These are phyloP conservation scores for Saccharum officinarum DNA, from an alignment of 176 grass and related monocot species.

Conservation along the genomic window DNA sequence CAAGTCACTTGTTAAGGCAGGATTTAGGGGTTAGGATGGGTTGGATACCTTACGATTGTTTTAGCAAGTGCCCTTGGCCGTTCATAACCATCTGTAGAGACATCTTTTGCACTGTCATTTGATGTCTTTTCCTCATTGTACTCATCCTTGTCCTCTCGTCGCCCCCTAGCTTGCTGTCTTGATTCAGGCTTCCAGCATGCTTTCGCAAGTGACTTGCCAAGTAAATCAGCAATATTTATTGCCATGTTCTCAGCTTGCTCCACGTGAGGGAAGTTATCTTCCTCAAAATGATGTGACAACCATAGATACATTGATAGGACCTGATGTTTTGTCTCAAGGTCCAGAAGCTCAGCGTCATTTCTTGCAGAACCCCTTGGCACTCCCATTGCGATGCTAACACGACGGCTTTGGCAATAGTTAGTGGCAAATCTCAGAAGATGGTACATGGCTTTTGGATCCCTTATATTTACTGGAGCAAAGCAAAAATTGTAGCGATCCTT, in stretches of 20 bases:
- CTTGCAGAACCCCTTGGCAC: slow-evolving; percentile 76
- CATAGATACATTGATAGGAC: slow-evolving; percentile 92
- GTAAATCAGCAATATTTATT: slow-evolving; percentile 75
- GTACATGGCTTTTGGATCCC: slow-evolving; percentile 97
- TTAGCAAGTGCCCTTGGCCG: slow-evolving; percentile 46
- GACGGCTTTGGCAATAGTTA: slow-evolving; percentile 67
- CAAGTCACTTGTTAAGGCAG: background rate
- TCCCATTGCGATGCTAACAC: slow-evolving; percentile 88
- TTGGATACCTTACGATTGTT: slow-evolving; percentile 41
- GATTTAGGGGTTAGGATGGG: slow-evolving; percentile 8
- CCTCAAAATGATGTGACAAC: slow-evolving; percentile 87
- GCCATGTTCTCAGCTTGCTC: slow-evolving; percentile 89
- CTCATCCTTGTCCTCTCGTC: slow-evolving; percentile 8
- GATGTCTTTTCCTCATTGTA: slow-evolving; percentile 30
- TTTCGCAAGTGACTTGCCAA: slow-evolving; percentile 73
- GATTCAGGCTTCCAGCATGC: slow-evolving; percentile 88
- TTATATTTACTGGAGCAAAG: slow-evolving; percentile 91
- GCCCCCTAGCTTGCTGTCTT: slow-evolving; percentile 56
- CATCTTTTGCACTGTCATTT: slow-evolving; percentile 31
- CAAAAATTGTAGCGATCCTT: slow-evolving; percentile 92
- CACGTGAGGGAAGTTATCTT: slow-evolving; percentile 79
- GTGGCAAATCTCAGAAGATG: slow-evolving; percentile 90
- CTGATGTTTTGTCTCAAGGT: slow-evolving; percentile 98
- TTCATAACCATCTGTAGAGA: slow-evolving; percentile 34
- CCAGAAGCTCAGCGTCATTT: slow-evolving; percentile 90